Conservation (phyloP, 2,329 filamentous ascomycete genomes). For the Paracoccidioides brasiliensis region DNA sequence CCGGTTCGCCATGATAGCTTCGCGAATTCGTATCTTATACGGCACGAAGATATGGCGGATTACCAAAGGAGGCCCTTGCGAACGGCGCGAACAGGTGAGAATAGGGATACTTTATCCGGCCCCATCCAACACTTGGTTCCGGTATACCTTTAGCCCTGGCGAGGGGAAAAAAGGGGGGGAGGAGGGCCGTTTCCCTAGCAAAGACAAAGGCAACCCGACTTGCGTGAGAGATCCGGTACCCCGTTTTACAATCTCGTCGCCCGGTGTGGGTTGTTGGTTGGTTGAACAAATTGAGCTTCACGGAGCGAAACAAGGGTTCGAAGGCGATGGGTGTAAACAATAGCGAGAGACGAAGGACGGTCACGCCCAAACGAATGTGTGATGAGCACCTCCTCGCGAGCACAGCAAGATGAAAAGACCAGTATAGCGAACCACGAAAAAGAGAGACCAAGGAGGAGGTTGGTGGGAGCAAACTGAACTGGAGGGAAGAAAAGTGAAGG, state of each 20-base stretch:
- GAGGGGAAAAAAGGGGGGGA: neutral
- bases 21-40: neutral
- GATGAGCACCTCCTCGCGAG: neutral
- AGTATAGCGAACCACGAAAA: neutral
- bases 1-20: slow-evolving; percentile 42
- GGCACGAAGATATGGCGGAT: neutral
- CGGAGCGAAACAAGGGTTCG: neutral
- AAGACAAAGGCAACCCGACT: neutral
- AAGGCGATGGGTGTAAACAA: neutral
- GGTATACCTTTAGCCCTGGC: neutral
- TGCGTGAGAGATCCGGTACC: neutral
- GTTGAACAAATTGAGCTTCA: neutral
- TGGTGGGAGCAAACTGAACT: neutral
- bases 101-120: neutral
- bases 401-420: neutral
- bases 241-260: neutral
- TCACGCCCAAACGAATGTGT: neutral
- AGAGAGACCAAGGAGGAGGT: neutral
- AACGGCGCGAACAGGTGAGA: neutral
- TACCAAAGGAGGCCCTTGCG: neutral
- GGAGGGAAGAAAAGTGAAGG: neutral
- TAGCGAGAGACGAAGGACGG: slow-evolving; percentile 1
- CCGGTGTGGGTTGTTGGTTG: neutral
- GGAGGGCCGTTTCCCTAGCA: neutral
- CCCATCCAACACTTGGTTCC: neutral